Conservation (phyloP, 495 filamentous ascomycete genomes). For the Aspergillus homomorphus region DNA sequence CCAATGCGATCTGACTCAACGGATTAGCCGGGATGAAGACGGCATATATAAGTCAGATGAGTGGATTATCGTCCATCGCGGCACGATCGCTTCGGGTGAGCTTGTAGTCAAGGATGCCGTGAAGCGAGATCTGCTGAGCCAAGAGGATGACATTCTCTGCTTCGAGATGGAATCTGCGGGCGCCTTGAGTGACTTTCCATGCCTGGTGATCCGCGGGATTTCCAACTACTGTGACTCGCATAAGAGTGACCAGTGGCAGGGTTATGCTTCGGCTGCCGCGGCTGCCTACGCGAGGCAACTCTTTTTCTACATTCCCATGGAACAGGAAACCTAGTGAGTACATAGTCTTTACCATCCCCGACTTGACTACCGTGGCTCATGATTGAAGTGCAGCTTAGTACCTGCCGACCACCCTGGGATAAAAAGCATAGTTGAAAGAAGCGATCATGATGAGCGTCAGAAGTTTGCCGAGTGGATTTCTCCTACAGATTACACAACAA, state of each 20-base stretch:
- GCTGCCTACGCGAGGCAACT: constrained; percentile 35
- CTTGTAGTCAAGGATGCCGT: constrained; percentile 15
- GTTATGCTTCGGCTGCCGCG: constrained; percentile 30
- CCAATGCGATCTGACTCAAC: background rate
- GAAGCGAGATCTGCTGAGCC: constrained; percentile 14
- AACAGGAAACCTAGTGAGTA: too few relatives aligned
- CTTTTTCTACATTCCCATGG: too few relatives aligned
- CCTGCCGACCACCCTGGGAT: too few relatives aligned
- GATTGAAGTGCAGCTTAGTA: too few relatives aligned
- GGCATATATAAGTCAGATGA: background rate
- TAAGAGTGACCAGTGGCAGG: constrained; percentile 37
- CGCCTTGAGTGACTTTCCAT: constrained; percentile 30
- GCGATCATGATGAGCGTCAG: too few relatives aligned
- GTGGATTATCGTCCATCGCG: constrained; percentile 17
- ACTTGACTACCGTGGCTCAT: too few relatives aligned
- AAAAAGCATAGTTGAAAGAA: too few relatives aligned
- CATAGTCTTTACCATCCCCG: too few relatives aligned
- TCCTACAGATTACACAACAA: constrained; percentile 13
- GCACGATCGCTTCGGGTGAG: constrained; percentile 19
- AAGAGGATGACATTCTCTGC: constrained; percentile 27
- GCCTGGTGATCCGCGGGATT: constrained; percentile 32
- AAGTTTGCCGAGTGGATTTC: constrained; percentile 21
- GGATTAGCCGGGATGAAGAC: background rate
- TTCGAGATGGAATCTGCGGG: constrained; percentile 51
- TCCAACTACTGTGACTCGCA: constrained; percentile 38